These are phyloP conservation scores for Talaromyces sp. DNA, from an alignment of 2,329 filamentous ascomycete genomes.

Conservation along the genomic window DNA sequence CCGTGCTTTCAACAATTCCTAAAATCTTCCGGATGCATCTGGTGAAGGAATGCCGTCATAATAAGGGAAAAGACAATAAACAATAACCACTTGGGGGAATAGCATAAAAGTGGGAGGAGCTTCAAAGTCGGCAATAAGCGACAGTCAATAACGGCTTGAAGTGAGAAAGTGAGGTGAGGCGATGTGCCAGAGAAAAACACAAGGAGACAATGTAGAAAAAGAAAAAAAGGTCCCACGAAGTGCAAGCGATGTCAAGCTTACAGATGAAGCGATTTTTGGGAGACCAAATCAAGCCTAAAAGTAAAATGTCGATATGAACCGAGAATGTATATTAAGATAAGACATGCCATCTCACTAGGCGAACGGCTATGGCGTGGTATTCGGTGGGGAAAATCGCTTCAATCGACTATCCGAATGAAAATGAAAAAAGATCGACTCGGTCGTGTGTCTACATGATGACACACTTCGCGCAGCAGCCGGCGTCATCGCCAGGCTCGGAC, in stretches of 20 bases:
- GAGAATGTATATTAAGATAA: neutral
- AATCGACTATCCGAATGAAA: neutral
- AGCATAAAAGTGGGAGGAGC: conserved; percentile 2
- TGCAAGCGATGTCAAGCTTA: neutral
- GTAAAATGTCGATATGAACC: neutral
- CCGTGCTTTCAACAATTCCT: neutral
- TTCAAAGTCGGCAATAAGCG: conserved; percentile 11
- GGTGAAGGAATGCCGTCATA: neutral
- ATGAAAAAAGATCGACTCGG: conserved; percentile 4
- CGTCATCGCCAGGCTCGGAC: conserved; percentile 47
- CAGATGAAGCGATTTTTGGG: neutral
- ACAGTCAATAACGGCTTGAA: conserved; percentile 9
- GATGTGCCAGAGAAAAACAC: conserved; percentile 8
- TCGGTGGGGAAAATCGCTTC: neutral
- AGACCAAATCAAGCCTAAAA: neutral
- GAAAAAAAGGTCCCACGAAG: neutral
- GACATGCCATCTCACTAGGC: neutral
- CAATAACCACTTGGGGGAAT: conserved; percentile 2
- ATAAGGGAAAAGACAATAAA: neutral
- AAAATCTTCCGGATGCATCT: neutral
- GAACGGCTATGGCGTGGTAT: neutral
- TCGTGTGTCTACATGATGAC: conserved; percentile 67
- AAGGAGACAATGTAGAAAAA: neutral
- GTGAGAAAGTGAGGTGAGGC: conserved; percentile 4
- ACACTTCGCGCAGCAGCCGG: conserved; percentile 80